A percentile compares a stretch with the other conserved stretches of the same genome.
phyloP scores from a whole-genome alignment of 352 stramenopile genomes.

The Globisporangium sylvaticum region DNA sequence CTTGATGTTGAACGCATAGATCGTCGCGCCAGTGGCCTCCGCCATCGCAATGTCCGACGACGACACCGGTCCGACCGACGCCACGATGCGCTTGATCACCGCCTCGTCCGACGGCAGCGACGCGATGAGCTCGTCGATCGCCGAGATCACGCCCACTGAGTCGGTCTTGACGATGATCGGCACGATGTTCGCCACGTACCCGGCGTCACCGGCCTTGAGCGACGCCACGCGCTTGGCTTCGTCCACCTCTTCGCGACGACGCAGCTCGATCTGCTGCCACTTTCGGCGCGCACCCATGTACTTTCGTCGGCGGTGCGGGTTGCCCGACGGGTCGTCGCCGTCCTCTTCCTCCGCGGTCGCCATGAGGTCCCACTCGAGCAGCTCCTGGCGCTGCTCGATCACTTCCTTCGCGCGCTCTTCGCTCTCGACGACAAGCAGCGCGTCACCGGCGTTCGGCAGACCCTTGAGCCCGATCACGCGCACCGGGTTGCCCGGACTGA shows the following conservation, averaged over 20 bases:
- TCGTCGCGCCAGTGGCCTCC: constrained; percentile 70
- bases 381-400: constrained; percentile 57
- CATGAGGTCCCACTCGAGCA: constrained; percentile 77
- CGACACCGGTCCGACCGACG: constrained; percentile 76
- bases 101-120: constrained; percentile 65
- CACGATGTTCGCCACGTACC: constrained; percentile 91
- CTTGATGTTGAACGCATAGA: constrained; percentile 90
- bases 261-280: constrained; percentile 63
- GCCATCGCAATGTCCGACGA: constrained; percentile 84
- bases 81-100: constrained; percentile 80
- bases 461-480: constrained; percentile 86
- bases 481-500: constrained; percentile 88
- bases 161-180: constrained; percentile 98
- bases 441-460: constrained; percentile 71
- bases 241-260: constrained; percentile 57
- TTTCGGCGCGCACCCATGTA: constrained; percentile 54
- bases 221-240: constrained; percentile 65
- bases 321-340: constrained; percentile 23
- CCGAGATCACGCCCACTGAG: constrained; percentile 95
- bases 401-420: constrained; percentile 83
- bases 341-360: constrained; percentile 53
- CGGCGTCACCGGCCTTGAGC: constrained; percentile 66
- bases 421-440: constrained; percentile 64
- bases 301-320: constrained; percentile 35
- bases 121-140: constrained; percentile 83